phyloP scores from a whole-genome alignment of 352 stramenopile species.

The Pythium volutum region DNA sequence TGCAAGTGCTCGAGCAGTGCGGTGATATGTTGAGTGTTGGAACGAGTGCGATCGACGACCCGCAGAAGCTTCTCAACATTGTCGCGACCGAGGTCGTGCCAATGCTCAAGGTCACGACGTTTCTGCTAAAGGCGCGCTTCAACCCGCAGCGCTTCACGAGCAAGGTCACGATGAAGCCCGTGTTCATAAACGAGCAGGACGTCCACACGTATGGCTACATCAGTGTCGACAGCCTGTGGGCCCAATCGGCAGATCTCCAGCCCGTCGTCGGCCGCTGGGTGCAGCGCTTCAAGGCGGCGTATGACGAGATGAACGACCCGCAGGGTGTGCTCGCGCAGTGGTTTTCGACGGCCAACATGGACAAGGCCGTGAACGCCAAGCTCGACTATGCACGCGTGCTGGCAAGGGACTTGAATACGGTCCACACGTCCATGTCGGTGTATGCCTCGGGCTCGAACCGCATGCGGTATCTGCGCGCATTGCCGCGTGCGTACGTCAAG shows the following conservation, averaged over 20 bases:
- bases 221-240: conserved; percentile 26
- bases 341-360: conserved; percentile 62
- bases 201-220: conserved; percentile 50
- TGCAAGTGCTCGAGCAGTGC: conserved; percentile 20
- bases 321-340: conserved; percentile 70
- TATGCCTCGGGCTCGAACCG: conserved; percentile 61
- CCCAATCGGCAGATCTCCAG: conserved; percentile 24
- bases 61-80: conserved; percentile 61
- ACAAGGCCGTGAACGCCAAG: conserved; percentile 22
- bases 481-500: conserved; percentile 77
- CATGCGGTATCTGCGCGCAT: conserved; percentile 63
- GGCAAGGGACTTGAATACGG: conserved; percentile 68
- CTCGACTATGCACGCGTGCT: conserved; percentile 43
- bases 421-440: conserved; percentile 74
- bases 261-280: conserved; percentile 58
- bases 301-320: conserved; percentile 76
- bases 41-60: conserved; percentile 20
- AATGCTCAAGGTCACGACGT: conserved; percentile 64
- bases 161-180: conserved; percentile 39
- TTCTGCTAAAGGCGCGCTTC: conserved; percentile 51
- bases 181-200: conserved; percentile 54
- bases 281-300: conserved; percentile 61
- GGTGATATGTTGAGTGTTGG: conserved; percentile 4
- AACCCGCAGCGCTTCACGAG: conserved; percentile 8
- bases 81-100: conserved; percentile 73